These are phyloP conservation scores for Macroventuria anomochaeta DNA, from an alignment of 2,329 filamentous ascomycete species.

Conservation along the genomic window DNA sequence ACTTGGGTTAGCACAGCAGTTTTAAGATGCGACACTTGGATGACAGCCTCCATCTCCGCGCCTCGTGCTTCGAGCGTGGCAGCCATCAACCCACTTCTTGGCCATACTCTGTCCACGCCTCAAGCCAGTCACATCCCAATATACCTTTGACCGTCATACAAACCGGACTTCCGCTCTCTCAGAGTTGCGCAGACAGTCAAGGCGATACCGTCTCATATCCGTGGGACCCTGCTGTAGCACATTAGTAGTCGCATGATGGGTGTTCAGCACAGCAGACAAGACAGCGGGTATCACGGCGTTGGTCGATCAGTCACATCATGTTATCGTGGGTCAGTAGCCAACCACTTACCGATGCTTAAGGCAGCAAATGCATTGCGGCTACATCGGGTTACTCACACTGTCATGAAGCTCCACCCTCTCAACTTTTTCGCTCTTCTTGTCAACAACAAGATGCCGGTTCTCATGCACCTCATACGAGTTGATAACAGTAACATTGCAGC, in stretches of 20 bases:
- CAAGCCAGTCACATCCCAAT: not conserved
- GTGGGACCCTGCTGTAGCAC: not conserved
- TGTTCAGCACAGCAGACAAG: not conserved
- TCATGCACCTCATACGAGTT: no score
- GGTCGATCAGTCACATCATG: not conserved
- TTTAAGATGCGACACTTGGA: not conserved
- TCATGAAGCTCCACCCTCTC: no score
- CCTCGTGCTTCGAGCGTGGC: slow-evolving; percentile 10
- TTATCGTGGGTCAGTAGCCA: no score
- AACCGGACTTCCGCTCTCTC: no score
- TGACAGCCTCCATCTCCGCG: not conserved
- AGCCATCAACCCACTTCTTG: not conserved
- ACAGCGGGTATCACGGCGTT: not conserved
- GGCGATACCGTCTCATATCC: not conserved
- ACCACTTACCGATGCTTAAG: no score
- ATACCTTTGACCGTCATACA: no score
- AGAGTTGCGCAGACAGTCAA: no score
- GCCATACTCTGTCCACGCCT: not conserved
- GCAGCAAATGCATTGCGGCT: no score
- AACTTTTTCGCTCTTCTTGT: no score
- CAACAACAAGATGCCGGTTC: no score
- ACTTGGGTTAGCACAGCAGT: not conserved
- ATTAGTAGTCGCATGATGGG: not conserved
- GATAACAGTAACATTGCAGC: no score
- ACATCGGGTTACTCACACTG: no score